phyloP scores from a whole-genome alignment of 495 filamentous ascomycete genomes.

The Aspergillus indologenus region DNA sequence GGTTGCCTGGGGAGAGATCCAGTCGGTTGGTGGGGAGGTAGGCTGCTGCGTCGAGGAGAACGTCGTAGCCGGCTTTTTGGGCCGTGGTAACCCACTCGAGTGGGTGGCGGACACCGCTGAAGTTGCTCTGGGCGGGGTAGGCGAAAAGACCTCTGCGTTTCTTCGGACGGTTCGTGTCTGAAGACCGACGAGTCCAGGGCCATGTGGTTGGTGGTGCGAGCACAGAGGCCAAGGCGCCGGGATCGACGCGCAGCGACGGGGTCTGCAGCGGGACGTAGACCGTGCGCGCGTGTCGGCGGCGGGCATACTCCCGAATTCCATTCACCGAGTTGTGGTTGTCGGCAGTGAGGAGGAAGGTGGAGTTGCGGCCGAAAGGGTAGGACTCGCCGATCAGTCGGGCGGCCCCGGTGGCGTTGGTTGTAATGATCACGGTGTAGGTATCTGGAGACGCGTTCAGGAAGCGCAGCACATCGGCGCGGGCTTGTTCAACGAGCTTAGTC shows the following conservation, averaged over 20 bases:
- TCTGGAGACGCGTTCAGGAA: slow-evolving; percentile 4
- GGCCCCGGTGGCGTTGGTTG: slow-evolving; percentile 12
- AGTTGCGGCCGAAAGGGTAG: slow-evolving; percentile 5
- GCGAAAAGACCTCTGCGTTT: slow-evolving; percentile 7
- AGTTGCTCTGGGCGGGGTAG: slow-evolving; percentile 14
- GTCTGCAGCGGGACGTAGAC: slow-evolving; percentile 8
- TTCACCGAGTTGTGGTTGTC: slow-evolving; percentile 15
- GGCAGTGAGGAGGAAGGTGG: slow-evolving; percentile 7
- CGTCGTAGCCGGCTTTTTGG: slow-evolving; percentile 8
- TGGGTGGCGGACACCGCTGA: slow-evolving; percentile 11
- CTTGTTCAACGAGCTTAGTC: slow-evolving; percentile 2
- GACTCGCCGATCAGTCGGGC: slow-evolving; percentile 11
- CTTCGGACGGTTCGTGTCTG: background rate
- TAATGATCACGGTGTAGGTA: slow-evolving; percentile 10
- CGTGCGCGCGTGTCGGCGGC: slow-evolving; percentile 1
- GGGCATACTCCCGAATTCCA: slow-evolving; percentile 10
- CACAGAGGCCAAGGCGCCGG: background rate
- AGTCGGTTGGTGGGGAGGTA: slow-evolving; percentile 8
- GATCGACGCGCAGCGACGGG: slow-evolving; percentile 8
- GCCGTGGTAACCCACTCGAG: slow-evolving; percentile 10
- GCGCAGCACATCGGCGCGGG: slow-evolving; percentile 2
- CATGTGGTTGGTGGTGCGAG: background rate
- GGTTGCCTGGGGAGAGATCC: slow-evolving; percentile 1
- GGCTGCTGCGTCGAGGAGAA: slow-evolving; percentile 12
- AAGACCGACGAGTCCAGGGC: background rate